A percentile compares a stretch with the other conserved stretches of the same genome.
Conservation (phyloP, 495 filamentous ascomycete species). For the Penicillium coffeae region DNA sequence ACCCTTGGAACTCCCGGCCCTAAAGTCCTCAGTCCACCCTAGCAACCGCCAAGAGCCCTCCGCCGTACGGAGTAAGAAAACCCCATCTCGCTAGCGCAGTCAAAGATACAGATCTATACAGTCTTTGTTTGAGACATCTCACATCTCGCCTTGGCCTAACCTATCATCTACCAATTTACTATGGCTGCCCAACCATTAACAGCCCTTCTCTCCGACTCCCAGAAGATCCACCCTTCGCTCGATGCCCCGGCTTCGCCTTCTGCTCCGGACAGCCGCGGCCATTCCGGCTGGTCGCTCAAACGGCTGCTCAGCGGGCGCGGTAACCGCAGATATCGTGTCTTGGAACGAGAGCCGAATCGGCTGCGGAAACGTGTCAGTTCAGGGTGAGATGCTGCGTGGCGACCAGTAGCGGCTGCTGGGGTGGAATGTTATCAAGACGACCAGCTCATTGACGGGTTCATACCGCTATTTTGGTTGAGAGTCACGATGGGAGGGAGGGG, state of each 20-base stretch:
- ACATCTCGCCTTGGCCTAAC: not conserved
- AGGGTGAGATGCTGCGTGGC: too few species aligned
- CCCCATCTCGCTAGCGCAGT: not conserved
- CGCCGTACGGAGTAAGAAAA: too few species aligned
- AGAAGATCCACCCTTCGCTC: conserved; percentile 9
- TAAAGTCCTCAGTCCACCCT: not conserved
- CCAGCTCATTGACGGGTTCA: not conserved
- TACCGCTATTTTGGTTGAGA: not conserved
- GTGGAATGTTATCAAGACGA: not conserved
- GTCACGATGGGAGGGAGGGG: not conserved
- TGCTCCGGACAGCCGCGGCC: conserved; percentile 1
- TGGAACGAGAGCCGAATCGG: conserved; percentile 44
- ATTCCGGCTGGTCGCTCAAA: conserved; percentile 39
- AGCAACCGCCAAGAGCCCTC: not conserved
- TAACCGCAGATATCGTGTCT: conserved; percentile 36
- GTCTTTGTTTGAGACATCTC: not conserved
- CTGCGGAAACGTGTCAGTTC: conserved; percentile 34
- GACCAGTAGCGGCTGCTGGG: too few species aligned
- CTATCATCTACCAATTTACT: too few species aligned
- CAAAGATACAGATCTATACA: not conserved
- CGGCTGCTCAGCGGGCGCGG: conserved; percentile 35
- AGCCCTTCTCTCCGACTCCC: conserved; percentile 10
- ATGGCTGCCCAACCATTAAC: conserved; percentile 33
- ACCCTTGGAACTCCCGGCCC: not conserved
- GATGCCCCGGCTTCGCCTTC: not conserved